Evolutionary conservation across 1,284 basidiomycete species (phyloP), one percentile per base, ranked within the genome.

Genomic region (Tremellales sp.): DNA sequence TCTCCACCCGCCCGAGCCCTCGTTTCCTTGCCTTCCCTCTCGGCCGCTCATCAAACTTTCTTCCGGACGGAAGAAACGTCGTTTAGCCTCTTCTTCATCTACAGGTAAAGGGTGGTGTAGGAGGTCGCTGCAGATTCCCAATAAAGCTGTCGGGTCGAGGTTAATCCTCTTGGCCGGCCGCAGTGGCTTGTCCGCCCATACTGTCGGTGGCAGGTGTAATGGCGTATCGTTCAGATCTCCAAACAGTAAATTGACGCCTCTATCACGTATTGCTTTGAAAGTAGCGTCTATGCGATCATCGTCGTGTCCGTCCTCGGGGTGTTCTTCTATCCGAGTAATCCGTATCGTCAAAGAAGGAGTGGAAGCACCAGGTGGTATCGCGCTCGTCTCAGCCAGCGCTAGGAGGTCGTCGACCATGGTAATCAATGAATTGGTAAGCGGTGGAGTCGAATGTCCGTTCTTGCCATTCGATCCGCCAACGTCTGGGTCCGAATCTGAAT

Each of bases 51-150:
- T 19, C n/a, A 64, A 29, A 5, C 56, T 31, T 4, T 54, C 48
- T 0, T 23, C 33, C 2, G 70, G 68, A 36, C 70, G 83, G 79
- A 33, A 76, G 61, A 86, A 90, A 8, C 86, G 79, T 19, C 66
- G 62, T 13, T 80, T 75, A 0, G 86, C 86, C 39, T 57, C 67
- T 2, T 79, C 79, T 0, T 77, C 60, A 1, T 78, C 77, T 0
- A 49, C 40, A 0, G 88, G 87, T 0, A 89, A 74, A 0, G 80
- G 76, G 1, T 85, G 77, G 66, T 91, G 88, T 0, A 87, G 83
- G 36, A 89, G 80, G 58, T 91, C 88, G 4, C 86, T 88, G 27
- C 87, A 81, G 23, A 92, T 78, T 0, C 87, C 88, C 54, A 91
- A 85, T 44, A 91, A 79, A 0, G 85, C 78, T 0, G 87, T 89